Conservation (phyloP, 2,329 filamentous ascomycete species). For the Coniochaeta sp. region DNA sequence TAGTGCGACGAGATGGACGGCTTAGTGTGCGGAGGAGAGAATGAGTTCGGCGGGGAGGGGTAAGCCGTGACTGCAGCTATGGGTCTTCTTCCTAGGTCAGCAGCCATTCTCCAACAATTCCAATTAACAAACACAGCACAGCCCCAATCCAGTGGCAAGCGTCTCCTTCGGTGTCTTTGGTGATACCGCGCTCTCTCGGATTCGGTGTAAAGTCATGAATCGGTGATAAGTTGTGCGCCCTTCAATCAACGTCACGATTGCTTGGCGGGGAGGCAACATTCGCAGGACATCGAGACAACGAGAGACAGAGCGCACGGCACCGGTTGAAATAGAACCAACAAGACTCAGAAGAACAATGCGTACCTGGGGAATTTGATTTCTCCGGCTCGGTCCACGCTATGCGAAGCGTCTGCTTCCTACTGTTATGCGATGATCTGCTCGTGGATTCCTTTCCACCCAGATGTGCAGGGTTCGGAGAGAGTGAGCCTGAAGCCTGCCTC, state of each 20-base stretch:
- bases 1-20: constrained; percentile 24
- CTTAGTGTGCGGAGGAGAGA: constrained; percentile 15
- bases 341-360: neutral
- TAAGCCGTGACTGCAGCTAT: constrained; percentile 22
- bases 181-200: neutral
- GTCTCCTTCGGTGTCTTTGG: neutral
- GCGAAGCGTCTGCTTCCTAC: neutral
- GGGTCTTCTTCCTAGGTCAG: constrained; percentile 23
- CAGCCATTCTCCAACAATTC: constrained; percentile 13
- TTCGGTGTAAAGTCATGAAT: neutral
- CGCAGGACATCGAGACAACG: neutral
- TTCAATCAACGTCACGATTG: neutral
- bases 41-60: constrained; percentile 26
- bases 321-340: neutral
- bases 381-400: constrained; percentile 7
- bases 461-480: neutral
- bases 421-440: neutral
- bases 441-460: neutral
- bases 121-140: constrained; percentile 1
- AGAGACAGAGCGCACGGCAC: neutral
- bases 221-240: neutral
- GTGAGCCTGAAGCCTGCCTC: neutral
- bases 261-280: neutral
- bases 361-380: constrained; percentile 11
- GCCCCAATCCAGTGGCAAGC: neutral